Evolutionary conservation across 2,329 filamentous ascomycete genomes (phyloP).

Genomic region (Chalaropsis thielavioides): DNA sequence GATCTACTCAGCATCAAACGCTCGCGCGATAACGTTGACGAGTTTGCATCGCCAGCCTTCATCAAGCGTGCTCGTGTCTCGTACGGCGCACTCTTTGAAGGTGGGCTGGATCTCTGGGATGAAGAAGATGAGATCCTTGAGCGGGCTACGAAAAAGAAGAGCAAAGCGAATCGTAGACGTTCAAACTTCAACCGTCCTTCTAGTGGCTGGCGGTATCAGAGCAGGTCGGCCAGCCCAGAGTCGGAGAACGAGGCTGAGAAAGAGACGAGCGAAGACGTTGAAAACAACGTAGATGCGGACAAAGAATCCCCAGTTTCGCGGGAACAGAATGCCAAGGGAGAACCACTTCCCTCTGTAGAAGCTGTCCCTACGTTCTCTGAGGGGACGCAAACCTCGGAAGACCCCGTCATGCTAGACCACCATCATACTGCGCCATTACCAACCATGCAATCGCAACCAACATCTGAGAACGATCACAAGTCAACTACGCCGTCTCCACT

Average conservation of each 20-base stretch:
- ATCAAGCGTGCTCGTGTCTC: conserved; percentile 56
- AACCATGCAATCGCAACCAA: not conserved
- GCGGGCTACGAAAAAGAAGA: conserved; percentile 39
- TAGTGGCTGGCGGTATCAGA: conserved; percentile 59
- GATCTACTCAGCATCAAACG: conserved; percentile 12
- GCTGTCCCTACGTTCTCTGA: not conserved
- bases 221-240: conserved; percentile 57
- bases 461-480: not conserved
- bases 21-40: conserved; percentile 28
- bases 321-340: not conserved
- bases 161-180: conserved; percentile 30
- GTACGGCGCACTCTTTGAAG: conserved; percentile 51
- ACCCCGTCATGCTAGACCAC: not conserved
- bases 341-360: not conserved
- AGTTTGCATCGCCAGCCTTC: conserved; percentile 69
- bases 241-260: conserved; percentile 20
- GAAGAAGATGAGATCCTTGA: conserved; percentile 33
- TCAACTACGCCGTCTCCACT: not conserved
- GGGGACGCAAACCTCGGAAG: not conserved
- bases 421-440: not conserved
- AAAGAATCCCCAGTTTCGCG: not conserved
- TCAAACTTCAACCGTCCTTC: conserved; percentile 38
- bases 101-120: conserved; percentile 53
- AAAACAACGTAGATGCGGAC: not conserved
- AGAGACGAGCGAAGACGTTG: conserved; percentile 3